phyloP scores from a whole-genome alignment of 2,329 filamentous ascomycete species.

The Gyromitra esculenta region DNA sequence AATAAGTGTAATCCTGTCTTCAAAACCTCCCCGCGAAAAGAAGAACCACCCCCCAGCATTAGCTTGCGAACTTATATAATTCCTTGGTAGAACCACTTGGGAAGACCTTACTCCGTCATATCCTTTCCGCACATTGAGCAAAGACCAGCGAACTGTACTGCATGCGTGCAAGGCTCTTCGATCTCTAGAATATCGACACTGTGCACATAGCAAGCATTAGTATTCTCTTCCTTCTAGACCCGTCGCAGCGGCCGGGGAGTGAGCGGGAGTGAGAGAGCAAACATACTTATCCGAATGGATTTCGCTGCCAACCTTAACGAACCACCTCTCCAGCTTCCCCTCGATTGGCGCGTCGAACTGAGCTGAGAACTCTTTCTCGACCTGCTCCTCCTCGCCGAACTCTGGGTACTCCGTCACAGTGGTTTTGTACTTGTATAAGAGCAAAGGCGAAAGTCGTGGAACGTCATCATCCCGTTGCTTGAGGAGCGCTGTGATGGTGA shows the following conservation, averaged over 20 bases:
- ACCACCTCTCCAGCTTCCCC: conserved; percentile 80
- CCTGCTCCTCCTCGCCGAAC: conserved; percentile 76
- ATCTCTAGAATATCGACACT: conserved; percentile 75
- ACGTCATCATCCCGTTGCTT: conserved; percentile 79
- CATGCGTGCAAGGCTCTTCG: conserved; percentile 89
- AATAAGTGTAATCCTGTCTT: conserved; percentile 79
- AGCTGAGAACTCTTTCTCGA: conserved; percentile 75
- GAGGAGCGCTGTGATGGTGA: conserved; percentile 86
- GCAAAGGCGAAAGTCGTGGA: conserved; percentile 77
- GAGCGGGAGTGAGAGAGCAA: not conserved
- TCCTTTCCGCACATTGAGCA: conserved; percentile 94
- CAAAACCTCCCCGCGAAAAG: conserved; percentile 36
- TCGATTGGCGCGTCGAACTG: conserved; percentile 86
- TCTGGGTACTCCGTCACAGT: conserved; percentile 73
- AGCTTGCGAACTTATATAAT: conserved; percentile 20
- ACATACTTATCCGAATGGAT: conserved; percentile 67
- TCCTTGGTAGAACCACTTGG: not conserved
- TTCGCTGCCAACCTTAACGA: conserved; percentile 73
- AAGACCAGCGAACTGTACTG: conserved; percentile 88
- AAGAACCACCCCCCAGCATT: conserved; percentile 30
- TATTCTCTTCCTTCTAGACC: conserved; percentile 57
- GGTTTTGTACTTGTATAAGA: conserved; percentile 88
- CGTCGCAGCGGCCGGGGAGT: conserved; percentile 3
- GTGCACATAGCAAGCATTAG: conserved; percentile 39
- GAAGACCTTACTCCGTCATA: conserved; percentile 77